Percentiles rank a stretch among this genome's conserved stretches.
Evolutionary conservation across 2,329 filamentous ascomycete species (phyloP).

Genomic region (Amylocarpus encephaloides): DNA sequence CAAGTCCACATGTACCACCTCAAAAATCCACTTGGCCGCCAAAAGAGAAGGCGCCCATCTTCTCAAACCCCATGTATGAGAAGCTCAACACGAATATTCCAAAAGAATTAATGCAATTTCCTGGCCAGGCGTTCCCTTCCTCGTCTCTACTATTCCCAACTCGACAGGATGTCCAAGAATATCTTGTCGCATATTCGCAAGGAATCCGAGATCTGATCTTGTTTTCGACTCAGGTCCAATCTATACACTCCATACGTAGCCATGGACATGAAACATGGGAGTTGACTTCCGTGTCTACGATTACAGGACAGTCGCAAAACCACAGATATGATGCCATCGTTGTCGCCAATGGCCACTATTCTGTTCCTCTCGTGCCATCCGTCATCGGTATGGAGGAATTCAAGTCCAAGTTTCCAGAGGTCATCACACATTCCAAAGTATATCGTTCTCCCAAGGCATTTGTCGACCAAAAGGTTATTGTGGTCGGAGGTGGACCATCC

Average conservation of each 20-base stretch:
- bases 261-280: constrained; percentile 50
- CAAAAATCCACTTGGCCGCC: constrained; percentile 55
- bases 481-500: constrained; percentile 80
- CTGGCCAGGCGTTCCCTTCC: constrained; percentile 59
- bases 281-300: constrained; percentile 24
- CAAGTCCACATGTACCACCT: constrained; percentile 53
- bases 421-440: constrained; percentile 70
- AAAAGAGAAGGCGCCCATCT: constrained; percentile 41
- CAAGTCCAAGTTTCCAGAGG: constrained; percentile 49
- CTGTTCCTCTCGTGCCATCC: constrained; percentile 59
- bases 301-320: constrained; percentile 19
- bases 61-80: constrained; percentile 80
- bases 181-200: constrained; percentile 61
- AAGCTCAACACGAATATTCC: constrained; percentile 83
- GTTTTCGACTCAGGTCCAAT: constrained; percentile 65
- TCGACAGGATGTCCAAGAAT: constrained; percentile 63
- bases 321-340: constrained; percentile 62
- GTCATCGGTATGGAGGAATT: constrained; percentile 56
- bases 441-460: constrained; percentile 65
- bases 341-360: constrained; percentile 70
- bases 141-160: constrained; percentile 67
- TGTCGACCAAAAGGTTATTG: constrained; percentile 64
- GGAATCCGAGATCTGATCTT: constrained; percentile 61
- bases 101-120: constrained; percentile 71
- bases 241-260: constrained; percentile 38